phyloP scores from a whole-genome alignment of 2,329 filamentous ascomycete species.

The Cladorrhinum sp. region DNA sequence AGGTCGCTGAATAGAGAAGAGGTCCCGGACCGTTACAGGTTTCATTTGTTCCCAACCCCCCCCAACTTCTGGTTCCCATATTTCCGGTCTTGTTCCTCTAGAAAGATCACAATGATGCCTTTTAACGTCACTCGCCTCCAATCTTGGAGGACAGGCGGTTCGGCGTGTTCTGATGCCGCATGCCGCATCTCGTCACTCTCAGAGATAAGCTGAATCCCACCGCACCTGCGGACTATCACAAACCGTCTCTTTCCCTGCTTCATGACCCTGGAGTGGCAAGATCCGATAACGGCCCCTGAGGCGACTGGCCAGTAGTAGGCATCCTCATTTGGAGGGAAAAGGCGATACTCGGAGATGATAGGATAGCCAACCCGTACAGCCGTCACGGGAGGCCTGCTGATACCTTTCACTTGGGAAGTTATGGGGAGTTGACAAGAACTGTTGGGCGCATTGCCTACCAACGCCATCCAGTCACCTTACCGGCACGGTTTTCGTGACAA shows the following conservation, averaged over 20 bases:
- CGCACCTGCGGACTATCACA: neutral
- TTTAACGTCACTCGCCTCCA: neutral
- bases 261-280: neutral
- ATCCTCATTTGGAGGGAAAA: neutral
- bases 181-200: neutral
- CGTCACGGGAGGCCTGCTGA: neutral
- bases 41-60: neutral
- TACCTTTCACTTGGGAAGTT: neutral
- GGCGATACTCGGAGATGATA: neutral
- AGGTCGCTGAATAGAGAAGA: neutral
- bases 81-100: neutral
- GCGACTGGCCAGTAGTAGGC: neutral
- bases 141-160: neutral
- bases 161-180: neutral
- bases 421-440: constrained; percentile 1
- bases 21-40: neutral
- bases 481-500: constrained; percentile 10
- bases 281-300: neutral
- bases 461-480: constrained; percentile 5
- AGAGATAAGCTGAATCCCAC: neutral
- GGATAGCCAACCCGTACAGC: neutral
- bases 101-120: neutral
- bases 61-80: neutral
- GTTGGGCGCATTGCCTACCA: constrained; percentile 8
- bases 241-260: neutral